These are phyloP conservation scores for Vigna mungo DNA, from an alignment of 306 rosid genomes.

Conservation along the genomic window DNA sequence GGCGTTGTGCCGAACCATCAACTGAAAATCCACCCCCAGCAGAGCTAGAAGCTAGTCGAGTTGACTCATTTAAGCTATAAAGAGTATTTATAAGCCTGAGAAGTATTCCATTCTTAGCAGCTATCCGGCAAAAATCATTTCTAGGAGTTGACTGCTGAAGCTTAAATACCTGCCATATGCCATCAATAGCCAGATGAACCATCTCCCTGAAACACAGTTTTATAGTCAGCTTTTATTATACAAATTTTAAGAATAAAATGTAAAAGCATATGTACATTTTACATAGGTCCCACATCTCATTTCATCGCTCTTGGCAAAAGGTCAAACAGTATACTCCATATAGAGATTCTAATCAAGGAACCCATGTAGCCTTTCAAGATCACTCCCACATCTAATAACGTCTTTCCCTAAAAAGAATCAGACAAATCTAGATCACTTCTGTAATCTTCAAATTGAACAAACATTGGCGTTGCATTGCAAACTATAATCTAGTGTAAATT, in stretches of 20 bases:
- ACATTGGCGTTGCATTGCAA: slow-evolving; percentile 21
- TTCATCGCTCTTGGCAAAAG: not conserved
- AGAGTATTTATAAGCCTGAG: slow-evolving; percentile 96
- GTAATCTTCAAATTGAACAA: slow-evolving; percentile 6
- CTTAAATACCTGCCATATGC: slow-evolving; percentile 99
- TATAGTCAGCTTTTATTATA: slow-evolving; percentile 38
- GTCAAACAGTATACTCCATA: not conserved
- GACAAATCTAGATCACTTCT: slow-evolving; percentile 1
- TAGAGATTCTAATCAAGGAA: not conserved
- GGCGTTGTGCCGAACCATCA: slow-evolving; percentile 78
- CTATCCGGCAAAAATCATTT: slow-evolving; percentile 95
- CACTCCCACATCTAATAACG: not conserved
- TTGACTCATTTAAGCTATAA: slow-evolving; percentile 96
- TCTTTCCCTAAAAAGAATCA: slow-evolving; percentile 22
- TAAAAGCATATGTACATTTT: not conserved
- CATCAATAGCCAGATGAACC: slow-evolving; percentile 99
- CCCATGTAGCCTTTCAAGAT: slow-evolving; percentile 14
- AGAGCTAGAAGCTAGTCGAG: slow-evolving; percentile 85
- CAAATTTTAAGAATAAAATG: slow-evolving; percentile 33
- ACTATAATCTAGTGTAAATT: slow-evolving; percentile 5
- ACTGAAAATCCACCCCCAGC: slow-evolving; percentile 76
- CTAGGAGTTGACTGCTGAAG: slow-evolving; percentile 96
- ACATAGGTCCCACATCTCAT: too few relatives aligned
- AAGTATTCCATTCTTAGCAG: slow-evolving; percentile 94
- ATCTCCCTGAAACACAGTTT: slow-evolving; percentile 77